A percentile compares a stretch with the other conserved stretches of the same genome.
Evolutionary conservation across 371 early-diverging fungal species (phyloP).

Genomic region (Mortierella sp.): DNA sequence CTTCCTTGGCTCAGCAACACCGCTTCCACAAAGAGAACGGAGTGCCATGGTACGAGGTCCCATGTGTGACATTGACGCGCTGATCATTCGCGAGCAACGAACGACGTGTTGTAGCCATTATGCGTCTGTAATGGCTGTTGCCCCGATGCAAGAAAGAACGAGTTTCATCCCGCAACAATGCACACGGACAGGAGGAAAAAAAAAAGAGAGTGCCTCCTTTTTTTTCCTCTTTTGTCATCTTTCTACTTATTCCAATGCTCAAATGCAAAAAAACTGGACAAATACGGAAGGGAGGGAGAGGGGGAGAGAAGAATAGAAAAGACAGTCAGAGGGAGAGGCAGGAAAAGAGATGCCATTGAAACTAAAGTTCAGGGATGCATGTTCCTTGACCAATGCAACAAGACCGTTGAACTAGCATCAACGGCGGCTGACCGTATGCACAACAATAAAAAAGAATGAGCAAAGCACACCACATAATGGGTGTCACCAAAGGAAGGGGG

Average conservation of each 20-base stretch:
- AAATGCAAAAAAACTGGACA: conserved; percentile 1
- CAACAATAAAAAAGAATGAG: background rate
- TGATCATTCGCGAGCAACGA: background rate
- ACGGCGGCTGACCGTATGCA: background rate
- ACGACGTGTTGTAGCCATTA: background rate
- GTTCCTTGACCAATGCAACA: background rate
- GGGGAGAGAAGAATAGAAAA: background rate
- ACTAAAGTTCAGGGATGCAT: background rate
- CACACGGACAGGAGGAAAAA: background rate
- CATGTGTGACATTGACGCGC: background rate
- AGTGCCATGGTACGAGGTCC: background rate
- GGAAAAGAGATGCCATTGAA: background rate
- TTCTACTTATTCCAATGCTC: background rate
- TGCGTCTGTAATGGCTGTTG: background rate
- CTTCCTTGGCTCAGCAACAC: background rate
- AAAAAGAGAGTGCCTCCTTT: background rate
- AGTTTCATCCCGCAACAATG: background rate
- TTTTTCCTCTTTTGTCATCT: background rate
- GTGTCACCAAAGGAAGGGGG: background rate
- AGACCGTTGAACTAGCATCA: conserved; percentile 3
- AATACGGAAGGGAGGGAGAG: background rate
- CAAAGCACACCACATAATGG: background rate
- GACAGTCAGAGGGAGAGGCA: background rate
- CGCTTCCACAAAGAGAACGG: background rate
- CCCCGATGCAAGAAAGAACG: background rate